Evolutionary conservation across 257 asterid genomes (phyloP), one percentile per base, ranked within the genome.

Genomic region (Penstemon newberryi): DNA sequence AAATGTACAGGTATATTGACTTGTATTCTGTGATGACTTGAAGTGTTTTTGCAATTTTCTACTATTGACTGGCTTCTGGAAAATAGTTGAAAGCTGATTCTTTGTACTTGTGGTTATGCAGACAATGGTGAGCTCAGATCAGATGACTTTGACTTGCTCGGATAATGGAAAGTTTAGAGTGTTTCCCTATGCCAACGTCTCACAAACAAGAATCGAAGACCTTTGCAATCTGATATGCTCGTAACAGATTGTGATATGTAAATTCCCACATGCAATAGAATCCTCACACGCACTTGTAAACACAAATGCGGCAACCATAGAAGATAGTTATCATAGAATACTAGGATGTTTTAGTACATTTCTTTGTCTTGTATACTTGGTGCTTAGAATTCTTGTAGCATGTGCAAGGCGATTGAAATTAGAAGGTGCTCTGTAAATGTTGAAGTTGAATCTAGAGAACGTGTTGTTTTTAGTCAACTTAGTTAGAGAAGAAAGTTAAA

Each of bases 151-250:
- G 69, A 92, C 87, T 60, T 92, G 98, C 75, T 67, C 85, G 4
- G 77, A 74, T 8, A 90, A 74, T 79, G 98, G 97, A 57, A 83
- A 82, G 50, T 92, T 85, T 80, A 80, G 82, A 73, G 85, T 77
- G 62, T 74, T 85, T 15, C 91, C 95, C 18, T 89, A 59, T 51
- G 63, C 80, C 67, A 80, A 85, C 70, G 69, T 83, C 76, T 84
- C 97, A 8, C 68, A 70, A 40, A 82, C 81, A 56, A 87, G 96
- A 74, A 42, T 84, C 57, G 84, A 87, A 70, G 97, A 91, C 68
- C 85, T 91, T 56, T 91, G 96, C 87, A 54, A 83, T 75, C 82
- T 91, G 42, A 66, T 82, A 62, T 89, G 97, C 84, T 88, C 85
- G 55, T 86, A 78, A 64, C 40, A 59, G 62, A 56, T 41, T 44